phyloP scores from a whole-genome alignment of 169 alveolate genomes.

The Eimeria praecox region DNA sequence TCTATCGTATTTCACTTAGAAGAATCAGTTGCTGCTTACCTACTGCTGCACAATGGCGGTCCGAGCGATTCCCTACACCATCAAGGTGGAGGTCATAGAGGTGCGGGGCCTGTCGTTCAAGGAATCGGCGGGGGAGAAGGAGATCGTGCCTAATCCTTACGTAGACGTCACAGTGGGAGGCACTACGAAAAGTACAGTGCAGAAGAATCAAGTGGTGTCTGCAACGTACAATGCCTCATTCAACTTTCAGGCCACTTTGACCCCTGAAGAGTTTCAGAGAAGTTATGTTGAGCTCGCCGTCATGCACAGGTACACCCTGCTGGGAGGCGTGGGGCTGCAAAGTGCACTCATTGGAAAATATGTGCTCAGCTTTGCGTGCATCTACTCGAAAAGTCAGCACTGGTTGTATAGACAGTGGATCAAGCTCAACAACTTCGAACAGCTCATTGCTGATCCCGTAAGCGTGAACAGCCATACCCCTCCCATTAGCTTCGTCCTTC shows the following conservation, averaged over 20 bases:
- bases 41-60: constrained; percentile 67
- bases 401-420: constrained; percentile 88
- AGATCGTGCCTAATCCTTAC: constrained; percentile 86
- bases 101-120: constrained; percentile 83
- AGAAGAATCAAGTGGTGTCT: constrained; percentile 85
- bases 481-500: background rate
- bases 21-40: background rate
- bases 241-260: constrained; percentile 85
- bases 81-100: constrained; percentile 86
- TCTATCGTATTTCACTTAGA: background rate
- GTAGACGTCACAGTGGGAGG: constrained; percentile 85
- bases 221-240: constrained; percentile 83
- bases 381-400: constrained; percentile 84
- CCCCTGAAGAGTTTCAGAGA: constrained; percentile 84
- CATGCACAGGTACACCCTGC: constrained; percentile 84
- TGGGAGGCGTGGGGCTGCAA: constrained; percentile 78
- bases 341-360: constrained; percentile 85
- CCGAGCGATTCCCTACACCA: constrained; percentile 82
- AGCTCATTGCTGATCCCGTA: constrained; percentile 82
- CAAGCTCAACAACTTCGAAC: constrained; percentile 81
- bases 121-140: constrained; percentile 82
- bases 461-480: background rate
- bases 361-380: constrained; percentile 84
- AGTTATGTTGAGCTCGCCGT: constrained; percentile 84
- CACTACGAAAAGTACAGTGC: constrained; percentile 83